Percentiles rank a stretch among this genome's conserved stretches.
Conservation (phyloP, 1,284 basidiomycete genomes). For the Heliocybe sulcata region DNA sequence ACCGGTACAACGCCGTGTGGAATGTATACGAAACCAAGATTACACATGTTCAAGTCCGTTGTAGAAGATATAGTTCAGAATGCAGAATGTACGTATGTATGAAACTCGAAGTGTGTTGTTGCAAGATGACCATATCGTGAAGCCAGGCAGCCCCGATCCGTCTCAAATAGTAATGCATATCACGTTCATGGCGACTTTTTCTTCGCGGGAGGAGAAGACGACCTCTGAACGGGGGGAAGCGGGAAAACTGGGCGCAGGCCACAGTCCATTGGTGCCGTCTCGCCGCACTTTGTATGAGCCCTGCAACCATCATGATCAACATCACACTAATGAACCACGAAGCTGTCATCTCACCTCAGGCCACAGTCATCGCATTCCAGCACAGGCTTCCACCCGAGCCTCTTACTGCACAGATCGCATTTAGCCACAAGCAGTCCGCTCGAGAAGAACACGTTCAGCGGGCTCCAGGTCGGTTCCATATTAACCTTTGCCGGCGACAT, state of each 20-base stretch:
- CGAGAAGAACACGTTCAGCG: conserved; percentile 71
- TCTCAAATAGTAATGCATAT: not conserved
- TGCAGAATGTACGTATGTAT: not conserved
- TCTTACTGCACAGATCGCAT: conserved; percentile 78
- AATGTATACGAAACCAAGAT: not conserved
- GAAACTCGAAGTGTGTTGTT: not conserved
- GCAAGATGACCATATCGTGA: not conserved
- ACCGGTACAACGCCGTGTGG: not conserved
- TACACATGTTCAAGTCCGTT: not conserved
- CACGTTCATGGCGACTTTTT: not conserved
- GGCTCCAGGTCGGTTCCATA: conserved; percentile 49
- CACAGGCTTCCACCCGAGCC: conserved; percentile 79
- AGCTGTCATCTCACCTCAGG: conserved; percentile 36
- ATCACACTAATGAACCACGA: conserved; percentile 6
- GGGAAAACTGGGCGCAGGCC: conserved; percentile 35
- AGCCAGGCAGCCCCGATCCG: not conserved
- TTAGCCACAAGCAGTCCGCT: conserved; percentile 62
- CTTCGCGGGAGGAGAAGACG: not conserved
- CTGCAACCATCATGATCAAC: conserved; percentile 28
- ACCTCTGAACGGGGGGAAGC: not conserved
- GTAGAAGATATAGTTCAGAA: not conserved
- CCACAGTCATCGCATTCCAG: conserved; percentile 89
- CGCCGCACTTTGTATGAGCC: conserved; percentile 79
- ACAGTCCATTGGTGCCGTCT: conserved; percentile 72
- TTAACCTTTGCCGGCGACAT: conserved; percentile 20